phyloP scores from a whole-genome alignment of 1,284 basidiomycete genomes.

The Lentinula novae-zelandiae region DNA sequence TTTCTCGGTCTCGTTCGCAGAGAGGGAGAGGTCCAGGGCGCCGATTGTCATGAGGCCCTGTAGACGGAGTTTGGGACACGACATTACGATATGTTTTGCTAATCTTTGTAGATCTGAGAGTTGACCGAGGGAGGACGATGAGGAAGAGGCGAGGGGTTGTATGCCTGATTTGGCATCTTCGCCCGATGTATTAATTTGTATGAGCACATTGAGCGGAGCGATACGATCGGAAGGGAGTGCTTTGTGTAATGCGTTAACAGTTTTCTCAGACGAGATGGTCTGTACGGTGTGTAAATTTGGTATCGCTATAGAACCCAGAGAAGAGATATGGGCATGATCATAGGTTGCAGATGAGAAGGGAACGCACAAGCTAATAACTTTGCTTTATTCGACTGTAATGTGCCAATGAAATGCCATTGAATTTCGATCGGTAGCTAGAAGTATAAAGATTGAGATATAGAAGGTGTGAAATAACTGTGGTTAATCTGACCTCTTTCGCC shows the following conservation, averaged over 20 bases:
- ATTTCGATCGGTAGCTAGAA: slow-evolving; percentile 77
- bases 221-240: slow-evolving; percentile 49
- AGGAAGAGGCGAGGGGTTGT: slow-evolving; percentile 41
- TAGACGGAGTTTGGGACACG: slow-evolving; percentile 75
- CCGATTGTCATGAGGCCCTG: slow-evolving; percentile 98
- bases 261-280: slow-evolving; percentile 86
- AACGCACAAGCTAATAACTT: slow-evolving; percentile 82
- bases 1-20: slow-evolving; percentile 50
- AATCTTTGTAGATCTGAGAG: slow-evolving; percentile 55
- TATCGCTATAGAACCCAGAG: slow-evolving; percentile 51
- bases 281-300: slow-evolving; percentile 90
- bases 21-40: slow-evolving; percentile 67
- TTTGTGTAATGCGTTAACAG: slow-evolving; percentile 82
- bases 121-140: neutral
- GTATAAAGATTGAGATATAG: slow-evolving; percentile 3
- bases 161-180: slow-evolving; percentile 91
- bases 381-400: slow-evolving; percentile 93
- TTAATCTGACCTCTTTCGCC: slow-evolving; percentile 59
- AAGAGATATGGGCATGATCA: slow-evolving; percentile 6
- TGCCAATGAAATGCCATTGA: slow-evolving; percentile 97
- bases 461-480: slow-evolving; percentile 6
- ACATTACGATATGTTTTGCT: slow-evolving; percentile 66
- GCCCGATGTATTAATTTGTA: slow-evolving; percentile 94
- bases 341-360: slow-evolving; percentile 8
- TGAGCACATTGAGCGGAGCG: slow-evolving; percentile 68